Percentiles rank a stretch among this genome's conserved stretches.
Conservation (phyloP, 140 eudicot species). For the Bidens hawaiensis region DNA sequence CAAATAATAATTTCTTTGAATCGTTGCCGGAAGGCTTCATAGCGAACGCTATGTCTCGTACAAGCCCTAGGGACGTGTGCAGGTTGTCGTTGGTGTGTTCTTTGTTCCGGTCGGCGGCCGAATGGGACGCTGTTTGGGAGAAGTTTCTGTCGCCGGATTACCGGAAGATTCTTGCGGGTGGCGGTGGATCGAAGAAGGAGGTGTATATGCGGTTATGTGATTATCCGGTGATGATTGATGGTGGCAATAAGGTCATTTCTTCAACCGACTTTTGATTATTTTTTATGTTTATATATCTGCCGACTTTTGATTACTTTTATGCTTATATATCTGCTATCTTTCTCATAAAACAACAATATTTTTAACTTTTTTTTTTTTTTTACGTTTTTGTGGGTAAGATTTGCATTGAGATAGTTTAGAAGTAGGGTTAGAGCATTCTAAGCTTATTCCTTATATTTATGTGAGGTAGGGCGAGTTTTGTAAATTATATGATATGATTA, state of each 20-base stretch:
- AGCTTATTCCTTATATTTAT: no score
- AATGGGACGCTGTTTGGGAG: constrained; percentile 71
- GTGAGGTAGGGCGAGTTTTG: no score
- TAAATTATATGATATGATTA: no score
- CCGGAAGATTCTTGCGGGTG: constrained; percentile 25
- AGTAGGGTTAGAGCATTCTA: no score
- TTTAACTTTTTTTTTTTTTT: no score
- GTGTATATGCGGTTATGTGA: constrained; percentile 50
- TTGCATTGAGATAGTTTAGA: no score
- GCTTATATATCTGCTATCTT: no score
- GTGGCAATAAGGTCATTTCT: constrained; percentile 53
- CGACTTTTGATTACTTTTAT: not conserved
- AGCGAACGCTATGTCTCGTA: constrained; percentile 45
- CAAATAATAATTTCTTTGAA: constrained; percentile 25
- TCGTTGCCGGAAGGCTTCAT: constrained; percentile 61
- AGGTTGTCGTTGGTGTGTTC: constrained; percentile 43
- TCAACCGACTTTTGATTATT: not conserved
- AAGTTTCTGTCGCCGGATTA: constrained; percentile 52
- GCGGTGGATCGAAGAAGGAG: constrained; percentile 37
- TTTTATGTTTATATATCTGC: not conserved
- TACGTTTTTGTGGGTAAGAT: no score
- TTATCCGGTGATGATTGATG: constrained; percentile 49
- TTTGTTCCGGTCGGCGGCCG: constrained; percentile 51
- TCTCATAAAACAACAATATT: no score
- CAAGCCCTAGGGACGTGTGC: constrained; percentile 61